These are phyloP conservation scores for Stereum hirsutum DNA, from an alignment of 1,284 basidiomycete genomes.

Conservation along the genomic window DNA sequence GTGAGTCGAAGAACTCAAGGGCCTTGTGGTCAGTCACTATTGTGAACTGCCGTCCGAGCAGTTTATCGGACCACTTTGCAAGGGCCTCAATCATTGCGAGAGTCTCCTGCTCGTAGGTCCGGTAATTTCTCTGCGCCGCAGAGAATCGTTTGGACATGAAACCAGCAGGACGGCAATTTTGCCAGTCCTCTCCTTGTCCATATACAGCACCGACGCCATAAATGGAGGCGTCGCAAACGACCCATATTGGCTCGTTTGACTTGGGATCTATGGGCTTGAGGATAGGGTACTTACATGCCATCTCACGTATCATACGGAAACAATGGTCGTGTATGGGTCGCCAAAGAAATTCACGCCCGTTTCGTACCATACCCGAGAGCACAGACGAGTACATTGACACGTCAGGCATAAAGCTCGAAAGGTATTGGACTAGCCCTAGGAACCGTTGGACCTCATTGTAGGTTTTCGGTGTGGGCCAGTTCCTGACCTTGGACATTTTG, in stretches of 20 bases:
- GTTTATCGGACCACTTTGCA: constrained; percentile 10
- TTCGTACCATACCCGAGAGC: too few relatives aligned
- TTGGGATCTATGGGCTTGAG: too few relatives aligned
- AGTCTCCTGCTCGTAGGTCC: constrained; percentile 15
- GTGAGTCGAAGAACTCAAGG: constrained; percentile 23
- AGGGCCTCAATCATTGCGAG: constrained; percentile 14
- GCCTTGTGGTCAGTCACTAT: constrained; percentile 31
- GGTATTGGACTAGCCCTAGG: too few relatives aligned
- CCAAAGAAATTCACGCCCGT: too few relatives aligned
- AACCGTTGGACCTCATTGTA: too few relatives aligned
- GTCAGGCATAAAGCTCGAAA: too few relatives aligned
- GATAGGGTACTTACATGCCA: too few relatives aligned
- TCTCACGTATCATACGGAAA: too few relatives aligned
- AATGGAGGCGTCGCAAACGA: constrained; percentile 24
- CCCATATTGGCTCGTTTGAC: constrained; percentile 31
- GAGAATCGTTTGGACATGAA: constrained; percentile 18
- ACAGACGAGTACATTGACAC: too few relatives aligned
- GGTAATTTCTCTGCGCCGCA: constrained; percentile 16
- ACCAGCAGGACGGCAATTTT: constrained; percentile 21
- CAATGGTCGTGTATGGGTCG: too few relatives aligned
- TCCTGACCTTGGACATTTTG: too few relatives aligned
- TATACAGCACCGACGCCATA: constrained; percentile 22
- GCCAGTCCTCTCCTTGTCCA: constrained; percentile 19
- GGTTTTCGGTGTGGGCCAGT: too few relatives aligned
- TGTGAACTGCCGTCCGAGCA: constrained; percentile 21